Conservation (phyloP, 305 asterid genomes). For the Striga hermonthica region DNA sequence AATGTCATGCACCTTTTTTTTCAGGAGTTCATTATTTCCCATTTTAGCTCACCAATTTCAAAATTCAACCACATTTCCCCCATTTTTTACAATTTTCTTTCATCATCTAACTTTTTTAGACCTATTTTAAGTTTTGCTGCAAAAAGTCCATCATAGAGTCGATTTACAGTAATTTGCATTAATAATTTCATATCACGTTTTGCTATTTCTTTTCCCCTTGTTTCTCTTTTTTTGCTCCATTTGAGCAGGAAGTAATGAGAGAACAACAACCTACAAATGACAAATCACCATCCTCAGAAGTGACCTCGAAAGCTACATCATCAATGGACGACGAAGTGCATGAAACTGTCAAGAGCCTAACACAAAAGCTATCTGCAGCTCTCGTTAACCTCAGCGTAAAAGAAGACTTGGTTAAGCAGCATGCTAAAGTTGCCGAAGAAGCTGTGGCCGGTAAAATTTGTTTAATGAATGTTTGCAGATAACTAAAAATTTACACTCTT, state of each 20-base stretch:
- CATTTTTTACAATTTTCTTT: no score
- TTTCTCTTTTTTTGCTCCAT: background rate
- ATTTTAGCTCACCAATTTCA: background rate
- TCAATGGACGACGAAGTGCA: constrained; percentile 42
- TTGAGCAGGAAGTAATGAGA: constrained; percentile 52
- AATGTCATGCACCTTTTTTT: background rate
- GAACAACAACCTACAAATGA: constrained; percentile 39
- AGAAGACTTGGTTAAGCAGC: constrained; percentile 88
- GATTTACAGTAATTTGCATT: no score
- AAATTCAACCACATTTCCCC: background rate
- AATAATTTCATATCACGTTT: background rate
- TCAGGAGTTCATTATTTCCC: background rate
- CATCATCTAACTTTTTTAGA: no score
- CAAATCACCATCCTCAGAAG: constrained; percentile 49
- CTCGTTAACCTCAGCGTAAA: constrained; percentile 77
- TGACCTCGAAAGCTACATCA: constrained; percentile 38
- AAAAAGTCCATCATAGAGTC: no score
- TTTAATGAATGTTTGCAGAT: no score
- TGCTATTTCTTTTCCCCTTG: background rate
- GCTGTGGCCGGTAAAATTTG: constrained; percentile 72
- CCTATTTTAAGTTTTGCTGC: no score
- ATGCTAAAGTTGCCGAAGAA: constrained; percentile 89
- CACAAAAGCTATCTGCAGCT: constrained; percentile 78
- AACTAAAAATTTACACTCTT: no score
- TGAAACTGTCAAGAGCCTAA: constrained; percentile 49